phyloP scores from a whole-genome alignment of 108 stramenopile species.

The Cyclotella kingstonii region DNA sequence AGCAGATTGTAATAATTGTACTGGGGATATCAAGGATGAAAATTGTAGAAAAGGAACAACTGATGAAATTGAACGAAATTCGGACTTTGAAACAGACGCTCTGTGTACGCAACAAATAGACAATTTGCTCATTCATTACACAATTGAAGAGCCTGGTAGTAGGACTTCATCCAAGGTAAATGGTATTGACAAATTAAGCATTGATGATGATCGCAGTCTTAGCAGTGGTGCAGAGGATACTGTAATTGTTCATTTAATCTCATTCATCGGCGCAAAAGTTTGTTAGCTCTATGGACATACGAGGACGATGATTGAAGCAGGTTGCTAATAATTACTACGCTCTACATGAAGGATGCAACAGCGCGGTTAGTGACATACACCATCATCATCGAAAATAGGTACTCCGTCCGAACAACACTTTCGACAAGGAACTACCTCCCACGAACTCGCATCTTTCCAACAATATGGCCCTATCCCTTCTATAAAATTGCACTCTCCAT shows the following conservation, averaged over 20 bases:
- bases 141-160: constrained; percentile 42
- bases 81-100: background rate
- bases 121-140: constrained; percentile 67
- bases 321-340: background rate
- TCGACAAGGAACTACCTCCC: constrained; percentile 22
- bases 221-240: constrained; percentile 59
- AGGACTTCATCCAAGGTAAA: constrained; percentile 29
- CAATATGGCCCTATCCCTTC: constrained; percentile 38
- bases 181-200: constrained; percentile 6
- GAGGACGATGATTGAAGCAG: background rate
- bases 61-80: background rate
- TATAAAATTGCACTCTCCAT: constrained; percentile 23
- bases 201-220: constrained; percentile 19
- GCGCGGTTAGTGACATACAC: constrained; percentile 19
- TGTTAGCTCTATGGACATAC: background rate
- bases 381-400: constrained; percentile 16
- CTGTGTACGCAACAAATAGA: constrained; percentile 82
- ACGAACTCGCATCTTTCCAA: constrained; percentile 6
- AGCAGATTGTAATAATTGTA: background rate
- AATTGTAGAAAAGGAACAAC: background rate
- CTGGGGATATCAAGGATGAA: background rate
- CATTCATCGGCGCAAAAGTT: constrained; percentile 5
- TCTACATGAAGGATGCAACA: background rate
- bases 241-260: constrained; percentile 50
- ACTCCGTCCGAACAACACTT: constrained; percentile 28